Base-by-base conservation (phyloP, 2,329 filamentous ascomycete species). In the Tolypocladium amazonense region DNA sequence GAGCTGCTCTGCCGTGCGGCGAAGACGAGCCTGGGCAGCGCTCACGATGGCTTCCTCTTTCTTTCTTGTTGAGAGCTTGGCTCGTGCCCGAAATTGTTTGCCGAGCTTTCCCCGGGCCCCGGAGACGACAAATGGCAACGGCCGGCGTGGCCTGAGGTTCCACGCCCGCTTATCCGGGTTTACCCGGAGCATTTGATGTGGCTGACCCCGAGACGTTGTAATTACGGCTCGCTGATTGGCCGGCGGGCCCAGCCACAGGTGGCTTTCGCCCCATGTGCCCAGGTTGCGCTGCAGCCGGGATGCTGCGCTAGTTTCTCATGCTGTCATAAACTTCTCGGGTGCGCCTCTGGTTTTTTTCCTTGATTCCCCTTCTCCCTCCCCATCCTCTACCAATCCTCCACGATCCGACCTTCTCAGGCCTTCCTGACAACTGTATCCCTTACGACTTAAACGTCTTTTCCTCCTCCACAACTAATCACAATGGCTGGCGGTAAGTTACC, bases 401-500 rank as follows among this genome's bases (percentile, higher is more conserved):
- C 54, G 37, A 56, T 56, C 63, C 60, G 38, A 57, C 47, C 50
- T 57, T 60, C 56, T 61, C 61, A 58, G 56, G 53, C 53, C 64
- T 63, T 35, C 61, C 57, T 59, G 57, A 61, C 56, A 54, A 54
- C 60, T 56, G 30, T 39, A 41, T 47, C 56, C 33, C 57, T 57
- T 62, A 60, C 61, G 59, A 58, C 56, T 62, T 58, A 59, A 37
- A 45, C 58, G 27, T 60, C 50, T 52, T 57, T 27, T n/a, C n/a
- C 58, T 62, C 55, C 64, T 62, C 58, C 63, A 61, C 64, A 63
- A 57, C 61, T 65, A 61, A 65, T 65, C 72, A 77, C 70, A 73
- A 77, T 77, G 75, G 75, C 75, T 73, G 75, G 74, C 67, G 75
- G 75, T 77, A 75, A 77, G 75, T 77, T 58, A 14, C 39, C 23